Evolutionary conservation across 2,329 filamentous ascomycete genomes (phyloP), one percentile per base, ranked within the genome.

Genomic region (Calonectria hongkongensis): DNA sequence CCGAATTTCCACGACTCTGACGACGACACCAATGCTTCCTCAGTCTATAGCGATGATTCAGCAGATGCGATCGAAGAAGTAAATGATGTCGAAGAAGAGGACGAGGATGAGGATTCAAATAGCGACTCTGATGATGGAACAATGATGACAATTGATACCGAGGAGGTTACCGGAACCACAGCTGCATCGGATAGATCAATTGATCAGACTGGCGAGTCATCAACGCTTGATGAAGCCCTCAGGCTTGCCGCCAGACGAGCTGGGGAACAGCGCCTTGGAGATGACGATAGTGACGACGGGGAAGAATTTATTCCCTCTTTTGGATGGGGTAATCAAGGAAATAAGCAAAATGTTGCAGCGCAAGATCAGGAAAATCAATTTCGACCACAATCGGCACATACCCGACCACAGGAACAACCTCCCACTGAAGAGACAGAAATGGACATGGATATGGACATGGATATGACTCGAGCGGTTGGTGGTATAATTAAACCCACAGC

Each of bases 131-230:
- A 93, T 63, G 93, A 94, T 75, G 93, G 92, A 36, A 96, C 94
- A 0, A 93, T 94, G 83, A 95, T 96, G 92, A 96, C 93, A 43
- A 87, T 98, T 54, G 94, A 96, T 72, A 88, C 94, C 21, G 94
- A 97, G 70, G 94, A 96, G 77, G 90, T 93, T 74, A 95, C 93
- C 2, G 91, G 91, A 39, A 92, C 91, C 30, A 94, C 93, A 18
- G 85, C 91, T 54, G 90, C 88, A 54, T 94, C 93, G 12, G 87
- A 88, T 2, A 89, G 89, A 45, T 87, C 84, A 63, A 88, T 87
- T 33, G 92, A 90, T 21, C 91, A 91, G 21, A 94, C 92, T 3
- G 83, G 81, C 66, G 94, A 94, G 8, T 95, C 92, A 75, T 92
- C 91, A 28, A 91, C 92, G 12, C 85, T 98, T 8, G 95, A 98